Evolutionary conservation across 1,284 basidiomycete species (phyloP), one percentile per base, ranked within the genome.

Genomic region (Ustilago cynodontis): DNA sequence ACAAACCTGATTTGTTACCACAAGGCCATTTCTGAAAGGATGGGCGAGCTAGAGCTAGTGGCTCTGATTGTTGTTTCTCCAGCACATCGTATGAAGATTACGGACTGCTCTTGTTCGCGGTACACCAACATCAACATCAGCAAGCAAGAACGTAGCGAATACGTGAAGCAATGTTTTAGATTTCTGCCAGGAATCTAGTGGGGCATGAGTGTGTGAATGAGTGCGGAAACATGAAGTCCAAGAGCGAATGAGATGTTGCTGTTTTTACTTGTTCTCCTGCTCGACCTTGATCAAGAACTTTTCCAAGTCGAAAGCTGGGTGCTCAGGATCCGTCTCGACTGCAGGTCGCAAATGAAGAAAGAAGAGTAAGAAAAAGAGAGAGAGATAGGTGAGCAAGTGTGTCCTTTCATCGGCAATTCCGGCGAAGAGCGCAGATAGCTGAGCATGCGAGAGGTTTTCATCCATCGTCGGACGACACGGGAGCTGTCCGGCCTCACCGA

Each of bases 271-370:
- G 74, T 57, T 72, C 29, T 77, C 77, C 64, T 85, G 77, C 55
- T 84, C 77, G 68, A 83, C 57, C 70, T 78, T 76, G 65, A 47
- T 51, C 58, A 98, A 86, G 78, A 98, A 88, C 88, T 94, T 94
- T 89, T 98, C 96, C 86, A 98, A 89, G 89, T 99, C 95, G 88
- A 99, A 99, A 79, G 91, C 91, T 73, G 95, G 94, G 88, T 96
- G 92, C 84, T 98, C 95, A 56, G 95, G 94, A 88, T 99, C 91
- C 77, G 93, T 93, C 81, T 81, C 71, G 55, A 83, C 81, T 81
- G 68, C 60, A n/a, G 20, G 18, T 22, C 18, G n/a, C 7, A 18
- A 26, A 47, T n/a, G 33, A n/a, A 88, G 80, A 95, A 94, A 94
- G 87, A 22, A 74, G 65, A 75, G 95, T 94, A 94, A 24, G 41